Conservation (phyloP, 1,284 basidiomycete genomes). For the Fomitopsis palustris region DNA sequence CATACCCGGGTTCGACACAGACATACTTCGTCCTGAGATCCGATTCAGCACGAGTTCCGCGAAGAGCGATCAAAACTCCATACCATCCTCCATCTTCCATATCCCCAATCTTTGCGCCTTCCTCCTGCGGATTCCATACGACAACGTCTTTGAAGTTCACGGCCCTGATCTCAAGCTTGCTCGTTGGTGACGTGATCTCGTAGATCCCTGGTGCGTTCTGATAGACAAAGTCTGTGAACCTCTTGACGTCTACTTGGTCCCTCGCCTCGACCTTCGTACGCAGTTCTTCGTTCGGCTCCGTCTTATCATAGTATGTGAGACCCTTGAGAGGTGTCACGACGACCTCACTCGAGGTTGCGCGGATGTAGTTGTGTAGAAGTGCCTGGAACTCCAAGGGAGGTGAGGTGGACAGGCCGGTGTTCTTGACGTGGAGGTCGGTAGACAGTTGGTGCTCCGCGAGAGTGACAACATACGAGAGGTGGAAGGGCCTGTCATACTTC, state of each 20-base stretch:
- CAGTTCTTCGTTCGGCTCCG: slow-evolving; percentile 50
- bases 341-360: slow-evolving; percentile 59
- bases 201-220: slow-evolving; percentile 58
- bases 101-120: slow-evolving; percentile 70
- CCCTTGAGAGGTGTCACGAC: slow-evolving; percentile 58
- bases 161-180: slow-evolving; percentile 55
- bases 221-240: slow-evolving; percentile 73
- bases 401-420: slow-evolving; percentile 46
- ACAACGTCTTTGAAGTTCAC: slow-evolving; percentile 73
- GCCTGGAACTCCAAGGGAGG: slow-evolving; percentile 78
- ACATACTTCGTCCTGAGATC: slow-evolving; percentile 68
- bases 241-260: slow-evolving; percentile 56
- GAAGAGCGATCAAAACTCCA: slow-evolving; percentile 14
- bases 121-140: slow-evolving; percentile 82
- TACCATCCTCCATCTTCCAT: slow-evolving; percentile 89
- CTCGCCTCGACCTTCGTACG: slow-evolving; percentile 62
- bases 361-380: slow-evolving; percentile 83
- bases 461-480: slow-evolving; percentile 76
- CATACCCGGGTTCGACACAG: slow-evolving; percentile 86
- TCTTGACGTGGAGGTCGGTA: slow-evolving; percentile 78
- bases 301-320: slow-evolving; percentile 75
- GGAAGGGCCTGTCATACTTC: slow-evolving; percentile 61
- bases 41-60: not conserved
- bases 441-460: slow-evolving; percentile 71
- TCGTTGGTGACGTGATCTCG: slow-evolving; percentile 55